phyloP scores from a whole-genome alignment of 805 yeast species.

The Candida multigemmis region DNA sequence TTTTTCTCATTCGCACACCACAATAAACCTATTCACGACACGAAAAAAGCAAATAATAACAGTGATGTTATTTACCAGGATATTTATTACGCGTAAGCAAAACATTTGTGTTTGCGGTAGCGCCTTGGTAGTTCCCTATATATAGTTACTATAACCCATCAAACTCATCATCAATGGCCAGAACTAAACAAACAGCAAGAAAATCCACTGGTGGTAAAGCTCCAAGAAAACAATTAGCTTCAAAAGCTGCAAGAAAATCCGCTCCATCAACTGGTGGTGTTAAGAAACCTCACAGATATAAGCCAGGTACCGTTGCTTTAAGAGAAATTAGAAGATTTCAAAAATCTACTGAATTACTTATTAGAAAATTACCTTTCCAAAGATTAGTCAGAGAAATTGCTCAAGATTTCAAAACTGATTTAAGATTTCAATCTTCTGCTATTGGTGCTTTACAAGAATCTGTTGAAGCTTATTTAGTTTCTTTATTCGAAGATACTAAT shows the following conservation, averaged over 20 bases:
- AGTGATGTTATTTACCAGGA: not conserved
- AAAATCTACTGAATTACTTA: conserved; percentile 36
- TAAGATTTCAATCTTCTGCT: conserved; percentile 39
- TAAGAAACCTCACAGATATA: conserved; percentile 41
- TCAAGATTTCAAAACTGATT: conserved; percentile 38
- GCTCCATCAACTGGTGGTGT: conserved; percentile 40
- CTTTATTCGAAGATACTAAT: conserved; percentile 39
- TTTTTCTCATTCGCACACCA: too few species aligned
- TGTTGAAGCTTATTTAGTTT: conserved; percentile 39
- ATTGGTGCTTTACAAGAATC: conserved; percentile 40
- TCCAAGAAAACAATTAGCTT: conserved; percentile 40
- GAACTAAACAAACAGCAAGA: conserved; percentile 41
- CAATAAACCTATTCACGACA: not conserved
- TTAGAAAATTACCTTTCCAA: conserved; percentile 40
- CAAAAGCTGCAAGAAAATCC: conserved; percentile 40
- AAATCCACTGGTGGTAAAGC: conserved; percentile 42
- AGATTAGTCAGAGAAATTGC: conserved; percentile 41
- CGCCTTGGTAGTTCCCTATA: conserved; percentile 1
- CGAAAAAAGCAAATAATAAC: not conserved
- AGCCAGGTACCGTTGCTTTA: conserved; percentile 42
- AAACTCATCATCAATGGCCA: conserved; percentile 21
- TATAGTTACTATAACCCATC: conserved; percentile 2
- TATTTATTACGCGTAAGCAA: too few species aligned
- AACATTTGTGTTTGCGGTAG: not conserved
- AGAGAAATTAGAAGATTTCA: conserved; percentile 42